Evolutionary conservation across 2,329 filamentous ascomycete species (phyloP).

Genomic region (Scedosporium aurantiacum): DNA sequence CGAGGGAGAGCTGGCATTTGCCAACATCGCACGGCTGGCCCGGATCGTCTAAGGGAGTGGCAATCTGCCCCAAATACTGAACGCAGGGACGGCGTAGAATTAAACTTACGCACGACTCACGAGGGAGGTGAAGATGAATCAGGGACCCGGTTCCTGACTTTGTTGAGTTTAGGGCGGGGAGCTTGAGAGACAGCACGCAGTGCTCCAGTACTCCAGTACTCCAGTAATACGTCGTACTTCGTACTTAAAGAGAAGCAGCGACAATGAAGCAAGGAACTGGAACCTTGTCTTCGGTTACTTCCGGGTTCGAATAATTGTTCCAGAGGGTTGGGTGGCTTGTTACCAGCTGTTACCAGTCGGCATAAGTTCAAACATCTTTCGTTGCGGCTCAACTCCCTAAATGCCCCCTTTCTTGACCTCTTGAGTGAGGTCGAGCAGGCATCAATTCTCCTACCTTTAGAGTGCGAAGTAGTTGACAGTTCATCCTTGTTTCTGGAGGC

Average conservation of each 20-base stretch:
- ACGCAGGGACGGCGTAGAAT: not conserved
- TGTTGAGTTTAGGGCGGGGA: slow-evolving; percentile 1
- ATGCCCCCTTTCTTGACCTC: no score
- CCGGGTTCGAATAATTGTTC: not conserved
- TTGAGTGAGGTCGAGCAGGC: no score
- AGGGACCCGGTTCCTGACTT: not conserved
- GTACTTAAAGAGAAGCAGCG: no score
- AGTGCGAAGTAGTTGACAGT: no score
- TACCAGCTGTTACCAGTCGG: no score
- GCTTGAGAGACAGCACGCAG: not conserved
- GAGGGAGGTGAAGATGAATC: not conserved
- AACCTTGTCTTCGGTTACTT: not conserved
- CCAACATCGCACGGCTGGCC: not conserved
- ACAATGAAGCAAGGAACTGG: no score
- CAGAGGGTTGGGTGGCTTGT: no score
- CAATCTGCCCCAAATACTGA: not conserved
- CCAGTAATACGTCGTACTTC: no score
- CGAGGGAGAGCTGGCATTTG: not conserved
- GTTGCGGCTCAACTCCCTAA: no score
- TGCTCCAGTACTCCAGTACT: not conserved
- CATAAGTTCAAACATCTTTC: no score
- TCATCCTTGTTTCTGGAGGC: no score
- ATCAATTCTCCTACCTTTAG: no score
- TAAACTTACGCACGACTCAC: not conserved
- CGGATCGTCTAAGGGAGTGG: not conserved